These are phyloP conservation scores for Leucoagaricus sp. DNA, from an alignment of 1,284 basidiomycete species.

Conservation along the genomic window DNA sequence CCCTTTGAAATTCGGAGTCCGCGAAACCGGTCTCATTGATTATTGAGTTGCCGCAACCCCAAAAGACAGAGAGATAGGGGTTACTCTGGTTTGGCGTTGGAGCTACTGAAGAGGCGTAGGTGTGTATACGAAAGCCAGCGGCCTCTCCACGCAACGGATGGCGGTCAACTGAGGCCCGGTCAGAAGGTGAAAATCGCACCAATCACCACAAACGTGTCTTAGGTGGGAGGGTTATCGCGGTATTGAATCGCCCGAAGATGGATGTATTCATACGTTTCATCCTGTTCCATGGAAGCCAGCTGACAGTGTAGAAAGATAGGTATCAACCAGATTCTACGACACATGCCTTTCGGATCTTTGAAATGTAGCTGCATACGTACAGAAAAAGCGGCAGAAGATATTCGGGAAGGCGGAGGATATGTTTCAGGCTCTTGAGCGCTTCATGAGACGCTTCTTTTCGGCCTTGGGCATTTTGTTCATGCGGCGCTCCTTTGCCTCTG, in stretches of 20 bases:
- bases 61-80: too few species aligned
- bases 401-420: neutral
- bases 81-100: too few species aligned
- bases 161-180: neutral
- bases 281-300: neutral
- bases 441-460: conserved; percentile 87
- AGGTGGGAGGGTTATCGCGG: neutral
- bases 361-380: neutral
- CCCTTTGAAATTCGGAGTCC: neutral
- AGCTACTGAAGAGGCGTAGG: too few species aligned
- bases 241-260: neutral
- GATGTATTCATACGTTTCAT: neutral
- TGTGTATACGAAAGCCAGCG: too few species aligned
- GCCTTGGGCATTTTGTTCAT: conserved; percentile 93
- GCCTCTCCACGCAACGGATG: neutral
- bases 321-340: conserved; percentile 1
- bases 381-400: neutral
- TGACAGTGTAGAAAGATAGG: neutral
- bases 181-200: neutral
- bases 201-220: neutral
- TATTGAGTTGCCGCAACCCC: neutral
- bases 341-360: neutral
- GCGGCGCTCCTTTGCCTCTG: conserved; percentile 83
- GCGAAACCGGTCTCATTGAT: neutral
- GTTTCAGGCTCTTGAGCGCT: conserved; percentile 29